These are phyloP conservation scores for Prillingera fragicola DNA, from an alignment of 1,284 basidiomycete species.

Conservation along the genomic window DNA sequence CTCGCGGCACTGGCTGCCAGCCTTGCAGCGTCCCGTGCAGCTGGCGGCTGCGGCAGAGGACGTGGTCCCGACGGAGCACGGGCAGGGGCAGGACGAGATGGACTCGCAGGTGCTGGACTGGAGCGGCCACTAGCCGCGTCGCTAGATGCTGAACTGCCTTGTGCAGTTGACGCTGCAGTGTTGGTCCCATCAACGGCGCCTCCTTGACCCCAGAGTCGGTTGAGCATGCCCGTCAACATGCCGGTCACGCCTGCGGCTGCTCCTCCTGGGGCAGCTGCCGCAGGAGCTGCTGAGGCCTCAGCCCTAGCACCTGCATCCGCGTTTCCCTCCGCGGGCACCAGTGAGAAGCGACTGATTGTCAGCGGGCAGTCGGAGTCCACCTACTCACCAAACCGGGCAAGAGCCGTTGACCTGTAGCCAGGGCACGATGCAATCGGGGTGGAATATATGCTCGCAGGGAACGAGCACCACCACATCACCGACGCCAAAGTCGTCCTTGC, in stretches of 20 bases:
- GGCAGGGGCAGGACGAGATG: no score
- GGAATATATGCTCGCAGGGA: conserved; percentile 46
- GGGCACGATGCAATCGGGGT: conserved; percentile 43
- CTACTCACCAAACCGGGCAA: conserved; percentile 45
- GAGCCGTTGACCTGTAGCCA: conserved; percentile 47
- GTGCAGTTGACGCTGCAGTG: neutral
- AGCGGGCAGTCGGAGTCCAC: neutral
- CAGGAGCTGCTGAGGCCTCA: neutral
- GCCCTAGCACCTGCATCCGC: conserved; percentile 1
- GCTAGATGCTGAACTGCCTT: neutral
- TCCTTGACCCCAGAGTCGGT: conserved; percentile 36
- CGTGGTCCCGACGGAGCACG: no score
- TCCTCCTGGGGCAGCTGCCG: neutral
- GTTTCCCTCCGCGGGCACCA: conserved; percentile 35
- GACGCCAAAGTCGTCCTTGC: conserved; percentile 42
- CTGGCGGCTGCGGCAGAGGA: no score
- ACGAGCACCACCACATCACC: conserved; percentile 40
- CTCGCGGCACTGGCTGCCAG: no score
- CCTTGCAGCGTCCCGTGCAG: no score
- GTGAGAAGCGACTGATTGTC: conserved; percentile 39
- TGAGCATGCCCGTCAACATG: no score
- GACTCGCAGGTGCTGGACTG: neutral
- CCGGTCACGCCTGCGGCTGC: conserved; percentile 23
- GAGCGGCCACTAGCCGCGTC: neutral
- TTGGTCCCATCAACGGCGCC: conserved; percentile 11